A percentile compares a stretch with the other conserved stretches of the same genome.
These are phyloP conservation scores for Lipomyces kockii DNA, from an alignment of 805 yeast genomes.

Conservation along the genomic window DNA sequence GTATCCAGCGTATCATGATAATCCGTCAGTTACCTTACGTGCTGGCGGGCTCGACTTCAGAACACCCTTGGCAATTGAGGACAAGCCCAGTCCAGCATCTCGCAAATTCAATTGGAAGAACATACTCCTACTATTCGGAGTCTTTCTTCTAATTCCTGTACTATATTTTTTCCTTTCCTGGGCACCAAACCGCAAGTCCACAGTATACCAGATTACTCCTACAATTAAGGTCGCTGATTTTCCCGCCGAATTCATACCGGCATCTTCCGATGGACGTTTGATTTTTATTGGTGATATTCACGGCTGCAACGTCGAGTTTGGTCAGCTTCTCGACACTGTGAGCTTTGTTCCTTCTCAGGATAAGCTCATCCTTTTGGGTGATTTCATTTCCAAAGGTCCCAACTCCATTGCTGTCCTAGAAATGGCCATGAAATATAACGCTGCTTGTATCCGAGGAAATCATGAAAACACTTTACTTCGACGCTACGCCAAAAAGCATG, in stretches of 20 bases:
- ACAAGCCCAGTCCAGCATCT: background rate
- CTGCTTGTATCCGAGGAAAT: constrained; percentile 84
- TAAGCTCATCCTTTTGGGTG: constrained; percentile 75
- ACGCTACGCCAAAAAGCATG: constrained; percentile 65
- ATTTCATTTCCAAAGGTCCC: constrained; percentile 83
- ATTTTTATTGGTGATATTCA: constrained; percentile 87
- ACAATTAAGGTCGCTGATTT: constrained; percentile 35
- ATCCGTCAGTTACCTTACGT: background rate
- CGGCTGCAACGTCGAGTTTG: constrained; percentile 67
- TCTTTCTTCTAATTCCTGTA: constrained; percentile 9
- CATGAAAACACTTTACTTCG: constrained; percentile 78
- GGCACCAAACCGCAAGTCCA: constrained; percentile 16
- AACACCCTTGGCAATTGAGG: background rate
- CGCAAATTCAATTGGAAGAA: background rate
- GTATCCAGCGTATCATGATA: background rate
- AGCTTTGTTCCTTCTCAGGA: constrained; percentile 56
- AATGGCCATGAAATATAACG: constrained; percentile 59
- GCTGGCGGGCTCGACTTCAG: background rate
- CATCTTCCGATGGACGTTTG: constrained; percentile 47
- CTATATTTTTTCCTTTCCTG: constrained; percentile 25
- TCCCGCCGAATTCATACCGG: constrained; percentile 20
- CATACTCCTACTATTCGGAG: background rate
- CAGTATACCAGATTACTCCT: constrained; percentile 21
- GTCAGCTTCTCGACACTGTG: constrained; percentile 56
- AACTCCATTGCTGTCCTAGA: constrained; percentile 72